Base-by-base conservation (phyloP, 768 basidiomycete species). In the Jaapia argillacea region DNA sequence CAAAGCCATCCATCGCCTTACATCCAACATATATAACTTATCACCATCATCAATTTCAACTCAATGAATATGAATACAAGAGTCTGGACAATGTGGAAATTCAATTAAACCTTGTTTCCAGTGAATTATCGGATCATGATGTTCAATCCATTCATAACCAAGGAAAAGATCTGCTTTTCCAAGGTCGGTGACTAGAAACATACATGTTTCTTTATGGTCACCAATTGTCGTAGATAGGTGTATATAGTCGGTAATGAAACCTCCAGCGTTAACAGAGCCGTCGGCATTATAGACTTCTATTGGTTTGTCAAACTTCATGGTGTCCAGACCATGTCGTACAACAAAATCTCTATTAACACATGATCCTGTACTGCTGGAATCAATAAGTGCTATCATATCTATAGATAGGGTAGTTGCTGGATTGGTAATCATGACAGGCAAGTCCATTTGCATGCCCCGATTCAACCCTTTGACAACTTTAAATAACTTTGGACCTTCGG, bases 311-410 rank as follows among this genome's bases (percentile, higher is more conserved):
- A 46, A 40, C 16, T 24, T 20, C 1, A 27, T 14, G 22, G 22
- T 25, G 2, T 39, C 28, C 4, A 51, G 31, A 1, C 42, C 23
- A 40, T 23, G 28, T 25, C 40, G 26, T 37, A 33, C 14, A 4
- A 47, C 51, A 10, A 49, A 42, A 31, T 49, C 42, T 14, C 36
- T n/a, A 42, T 47, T 43, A 3, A 58, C 49, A 16, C 46, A 54
- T 3, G 49, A 57, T 0, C 54, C 53, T 3, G 53, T 59, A 21
- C 49, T 46, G 1, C 58, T 53, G 24, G 50, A 51, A 24, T 58
- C 51, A 4, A 59, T 6, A 1, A 59, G 33, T 12, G 36, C 49
- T 16, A 27, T 24, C 18, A 43, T 13, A 21, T 53, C 47, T 2
- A 31, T 38, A 16, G 36, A n/a, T 21, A 20, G 21, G 13, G 25